Percentiles rank a stretch among this genome's conserved stretches.
phyloP scores from a whole-genome alignment of 2,329 filamentous ascomycete species.

The Alternaria atra region DNA sequence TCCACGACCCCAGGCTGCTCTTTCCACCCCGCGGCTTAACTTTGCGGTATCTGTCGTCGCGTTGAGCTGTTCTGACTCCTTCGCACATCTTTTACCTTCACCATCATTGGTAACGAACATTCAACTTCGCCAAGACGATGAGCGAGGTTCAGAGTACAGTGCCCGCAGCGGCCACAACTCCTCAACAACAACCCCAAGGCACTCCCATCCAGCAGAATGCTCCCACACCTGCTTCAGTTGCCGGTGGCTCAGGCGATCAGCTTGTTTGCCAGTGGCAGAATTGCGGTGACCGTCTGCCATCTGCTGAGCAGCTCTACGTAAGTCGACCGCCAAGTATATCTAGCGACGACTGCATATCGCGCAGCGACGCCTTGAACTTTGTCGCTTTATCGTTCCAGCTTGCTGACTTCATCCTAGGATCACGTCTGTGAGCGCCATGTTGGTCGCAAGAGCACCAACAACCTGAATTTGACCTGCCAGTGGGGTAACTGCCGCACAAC shows the following conservation, averaged over 20 bases:
- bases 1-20: constrained; percentile 14
- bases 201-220: constrained; percentile 46
- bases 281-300: constrained; percentile 67
- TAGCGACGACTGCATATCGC: not conserved
- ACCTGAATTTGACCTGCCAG: constrained; percentile 94
- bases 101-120: not conserved
- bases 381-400: not conserved
- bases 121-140: constrained; percentile 23
- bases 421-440: constrained; percentile 99
- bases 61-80: constrained; percentile 2
- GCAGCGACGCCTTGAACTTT: not conserved
- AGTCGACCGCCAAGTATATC: constrained; percentile 34
- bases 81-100: not conserved
- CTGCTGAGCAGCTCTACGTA: constrained; percentile 70
- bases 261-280: constrained; percentile 69
- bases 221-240: constrained; percentile 41
- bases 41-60: constrained; percentile 10
- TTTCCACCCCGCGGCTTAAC: constrained; percentile 3
- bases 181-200: constrained; percentile 46
- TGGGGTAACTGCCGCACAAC: constrained; percentile 97
- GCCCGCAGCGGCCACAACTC: constrained; percentile 36
- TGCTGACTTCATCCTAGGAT: constrained; percentile 67
- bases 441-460: constrained; percentile 98
- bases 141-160: constrained; percentile 31
- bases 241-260: constrained; percentile 52